These are phyloP conservation scores for Erigeron canadensis DNA, from an alignment of 129 eudicot genomes.

Conservation along the genomic window DNA sequence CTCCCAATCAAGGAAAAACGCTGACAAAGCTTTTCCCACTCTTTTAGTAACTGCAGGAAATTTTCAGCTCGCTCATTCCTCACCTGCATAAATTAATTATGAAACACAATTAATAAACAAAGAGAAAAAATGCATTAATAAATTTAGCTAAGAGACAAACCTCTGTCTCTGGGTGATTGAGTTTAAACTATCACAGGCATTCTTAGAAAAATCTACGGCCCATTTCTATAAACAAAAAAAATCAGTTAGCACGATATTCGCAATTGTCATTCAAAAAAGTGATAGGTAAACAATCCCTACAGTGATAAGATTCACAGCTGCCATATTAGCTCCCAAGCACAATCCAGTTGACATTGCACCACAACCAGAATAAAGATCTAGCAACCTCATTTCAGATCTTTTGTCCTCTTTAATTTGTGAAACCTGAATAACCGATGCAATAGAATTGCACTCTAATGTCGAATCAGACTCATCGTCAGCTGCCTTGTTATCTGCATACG, in stretches of 20 bases:
- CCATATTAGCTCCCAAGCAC: conserved; percentile 68
- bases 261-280: background rate
- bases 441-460: conserved; percentile 50
- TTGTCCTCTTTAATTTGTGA: conserved; percentile 8
- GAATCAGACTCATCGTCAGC: conserved; percentile 57
- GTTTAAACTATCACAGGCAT: conserved; percentile 68
- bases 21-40: conserved; percentile 68
- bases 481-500: conserved; percentile 36
- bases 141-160: conserved; percentile 24
- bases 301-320: conserved; percentile 53
- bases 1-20: conserved; percentile 28
- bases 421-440: conserved; percentile 16
- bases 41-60: conserved; percentile 43
- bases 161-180: conserved; percentile 86
- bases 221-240: conserved; percentile 46
- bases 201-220: conserved; percentile 65
- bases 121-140: background rate
- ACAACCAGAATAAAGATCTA: conserved; percentile 88
- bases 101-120: background rate
- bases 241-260: background rate
- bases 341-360: conserved; percentile 99
- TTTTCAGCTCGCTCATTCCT: conserved; percentile 70
- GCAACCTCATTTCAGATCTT: conserved; percentile 35
- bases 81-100: conserved; percentile 37
- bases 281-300: conserved; percentile 33